A percentile compares a stretch with the other conserved stretches of the same genome.
Conservation (phyloP, 768 basidiomycete genomes). For the Suillus tomentosus region DNA sequence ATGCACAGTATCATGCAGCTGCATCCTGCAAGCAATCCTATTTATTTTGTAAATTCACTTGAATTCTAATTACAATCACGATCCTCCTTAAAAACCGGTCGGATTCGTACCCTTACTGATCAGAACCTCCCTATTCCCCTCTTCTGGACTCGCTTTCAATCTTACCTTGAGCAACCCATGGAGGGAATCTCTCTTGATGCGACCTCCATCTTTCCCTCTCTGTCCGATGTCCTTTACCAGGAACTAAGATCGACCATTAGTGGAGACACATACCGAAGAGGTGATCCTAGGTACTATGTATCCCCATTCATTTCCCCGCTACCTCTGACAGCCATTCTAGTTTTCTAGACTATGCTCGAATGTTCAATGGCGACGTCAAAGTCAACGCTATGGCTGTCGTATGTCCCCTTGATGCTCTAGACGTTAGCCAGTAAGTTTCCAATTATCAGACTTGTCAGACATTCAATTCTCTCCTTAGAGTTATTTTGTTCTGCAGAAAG, state of each 20-base stretch:
- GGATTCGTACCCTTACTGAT: constrained; percentile 6
- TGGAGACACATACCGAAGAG: constrained; percentile 48
- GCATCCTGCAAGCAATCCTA: not conserved
- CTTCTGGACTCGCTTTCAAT: not conserved
- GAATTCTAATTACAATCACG: constrained; percentile 5
- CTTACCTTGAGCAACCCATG: constrained; percentile 21
- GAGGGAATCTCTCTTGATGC: not conserved
- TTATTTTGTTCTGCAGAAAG: constrained; percentile 72
- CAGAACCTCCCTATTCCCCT: constrained; percentile 15
- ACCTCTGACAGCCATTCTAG: constrained; percentile 17
- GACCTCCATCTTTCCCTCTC: constrained; percentile 7
- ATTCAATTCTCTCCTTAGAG: constrained; percentile 39
- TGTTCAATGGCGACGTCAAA: constrained; percentile 81
- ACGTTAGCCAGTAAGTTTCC: constrained; percentile 74
- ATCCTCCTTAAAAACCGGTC: constrained; percentile 20
- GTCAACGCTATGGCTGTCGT: constrained; percentile 62
- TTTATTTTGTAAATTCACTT: constrained; percentile 17
- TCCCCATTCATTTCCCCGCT: constrained; percentile 1
- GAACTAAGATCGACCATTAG: constrained; percentile 49
- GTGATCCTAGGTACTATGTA: constrained; percentile 41
- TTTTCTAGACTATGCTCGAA: constrained; percentile 35
- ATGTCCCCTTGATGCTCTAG: constrained; percentile 75
- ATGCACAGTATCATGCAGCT: too few relatives aligned
- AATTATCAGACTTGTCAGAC: constrained; percentile 6
- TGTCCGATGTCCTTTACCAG: constrained; percentile 37